phyloP scores from a whole-genome alignment of 116 monocot genomes.

The Zostera marina region DNA sequence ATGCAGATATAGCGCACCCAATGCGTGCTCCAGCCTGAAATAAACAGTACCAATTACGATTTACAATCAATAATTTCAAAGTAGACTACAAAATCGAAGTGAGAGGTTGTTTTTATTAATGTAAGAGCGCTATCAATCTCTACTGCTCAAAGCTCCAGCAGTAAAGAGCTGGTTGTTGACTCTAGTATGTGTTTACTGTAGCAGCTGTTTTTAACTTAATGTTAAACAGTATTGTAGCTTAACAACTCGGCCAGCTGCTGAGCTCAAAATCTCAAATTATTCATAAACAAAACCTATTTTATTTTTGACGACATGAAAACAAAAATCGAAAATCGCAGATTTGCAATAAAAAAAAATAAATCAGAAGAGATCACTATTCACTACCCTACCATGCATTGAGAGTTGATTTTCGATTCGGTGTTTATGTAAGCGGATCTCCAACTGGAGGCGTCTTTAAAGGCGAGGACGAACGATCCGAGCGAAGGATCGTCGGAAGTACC shows the following conservation, averaged over 20 bases:
- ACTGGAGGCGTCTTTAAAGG: conserved; percentile 35
- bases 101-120: neutral
- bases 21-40: conserved; percentile 61
- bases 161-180: conserved; percentile 66
- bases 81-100: too few relatives aligned
- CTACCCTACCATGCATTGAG: conserved; percentile 61
- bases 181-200: conserved; percentile 21
- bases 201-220: conserved; percentile 83
- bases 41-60: neutral
- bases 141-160: conserved; percentile 33
- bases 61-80: too few relatives aligned
- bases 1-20: conserved; percentile 77
- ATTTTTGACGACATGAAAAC: neutral
- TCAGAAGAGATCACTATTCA: neutral
- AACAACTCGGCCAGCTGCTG: conserved; percentile 91
- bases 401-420: conserved; percentile 38
- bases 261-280: neutral
- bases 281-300: neutral
- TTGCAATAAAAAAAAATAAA: too few relatives aligned
- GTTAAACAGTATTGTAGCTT: conserved; percentile 48
- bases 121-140: conserved; percentile 56
- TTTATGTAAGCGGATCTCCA: conserved; percentile 41
- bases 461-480: conserved; percentile 49
- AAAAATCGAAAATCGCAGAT: neutral
- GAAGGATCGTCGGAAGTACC: conserved; percentile 29